Conservation (phyloP, 2,329 filamentous ascomycete species). For the Fusarium coffeatum region DNA sequence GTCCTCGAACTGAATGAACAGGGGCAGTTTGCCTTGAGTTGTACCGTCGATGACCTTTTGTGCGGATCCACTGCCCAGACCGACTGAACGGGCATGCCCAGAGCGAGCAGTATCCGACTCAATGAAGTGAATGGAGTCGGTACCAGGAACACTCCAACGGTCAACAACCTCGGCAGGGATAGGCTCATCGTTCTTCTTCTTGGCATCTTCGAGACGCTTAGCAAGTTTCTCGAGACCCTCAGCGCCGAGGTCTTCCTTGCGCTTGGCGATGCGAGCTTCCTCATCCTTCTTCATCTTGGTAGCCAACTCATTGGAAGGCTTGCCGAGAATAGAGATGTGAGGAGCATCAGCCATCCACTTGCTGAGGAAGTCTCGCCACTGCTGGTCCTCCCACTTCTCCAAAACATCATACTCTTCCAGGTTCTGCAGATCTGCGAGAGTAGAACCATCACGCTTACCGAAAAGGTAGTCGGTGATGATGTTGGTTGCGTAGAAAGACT, state of each 20-base stretch:
- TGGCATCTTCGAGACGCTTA: constrained; percentile 82
- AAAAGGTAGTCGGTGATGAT: constrained; percentile 95
- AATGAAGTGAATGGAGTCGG: constrained; percentile 95
- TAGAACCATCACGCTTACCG: constrained; percentile 85
- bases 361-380: constrained; percentile 86
- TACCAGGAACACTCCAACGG: constrained; percentile 82
- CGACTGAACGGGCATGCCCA: constrained; percentile 79
- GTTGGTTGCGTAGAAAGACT: constrained; percentile 83
- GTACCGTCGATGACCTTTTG: constrained; percentile 82
- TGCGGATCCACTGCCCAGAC: constrained; percentile 72
- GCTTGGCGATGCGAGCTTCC: constrained; percentile 78
- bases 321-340: constrained; percentile 88
- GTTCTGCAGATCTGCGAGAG: constrained; percentile 69
- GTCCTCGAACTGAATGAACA: constrained; percentile 98
- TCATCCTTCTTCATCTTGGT: constrained; percentile 86
- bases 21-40: constrained; percentile 68
- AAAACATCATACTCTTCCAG: constrained; percentile 74
- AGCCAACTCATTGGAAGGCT: constrained; percentile 83
- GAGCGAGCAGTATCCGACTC: constrained; percentile 85
- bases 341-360: constrained; percentile 88
- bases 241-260: constrained; percentile 82
- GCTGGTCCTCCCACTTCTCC: constrained; percentile 80
- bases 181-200: constrained; percentile 86
- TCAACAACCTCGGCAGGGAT: constrained; percentile 87
- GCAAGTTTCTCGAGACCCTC: constrained; percentile 81